phyloP scores from a whole-genome alignment of 176 grass and related monocot species.

The Eleusine coracana region DNA sequence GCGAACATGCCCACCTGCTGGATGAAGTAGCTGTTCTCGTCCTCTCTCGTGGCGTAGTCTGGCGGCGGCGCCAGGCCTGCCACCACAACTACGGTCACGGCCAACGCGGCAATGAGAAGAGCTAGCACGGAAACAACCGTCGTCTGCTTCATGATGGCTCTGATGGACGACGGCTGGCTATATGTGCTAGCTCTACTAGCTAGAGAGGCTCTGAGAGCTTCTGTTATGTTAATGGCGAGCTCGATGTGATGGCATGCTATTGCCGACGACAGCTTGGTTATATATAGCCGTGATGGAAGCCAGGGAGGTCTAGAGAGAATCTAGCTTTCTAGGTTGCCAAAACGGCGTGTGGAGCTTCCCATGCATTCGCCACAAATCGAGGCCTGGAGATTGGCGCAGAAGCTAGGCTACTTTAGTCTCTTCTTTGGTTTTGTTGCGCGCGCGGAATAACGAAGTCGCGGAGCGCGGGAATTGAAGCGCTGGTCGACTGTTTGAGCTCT shows the following conservation, averaged over 20 bases:
- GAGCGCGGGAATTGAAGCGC: background rate
- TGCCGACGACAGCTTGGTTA: background rate
- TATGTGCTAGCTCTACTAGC: background rate
- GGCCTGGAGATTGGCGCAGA: background rate
- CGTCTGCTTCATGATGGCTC: constrained; percentile 25
- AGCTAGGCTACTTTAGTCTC: background rate
- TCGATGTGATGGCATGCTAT: background rate
- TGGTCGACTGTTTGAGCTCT: background rate
- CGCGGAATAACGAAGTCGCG: background rate
- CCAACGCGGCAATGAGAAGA: background rate
- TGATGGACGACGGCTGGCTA: background rate
- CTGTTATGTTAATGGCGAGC: background rate
- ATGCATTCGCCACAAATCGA: background rate
- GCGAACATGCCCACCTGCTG: constrained; percentile 39
- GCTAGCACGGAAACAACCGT: background rate
- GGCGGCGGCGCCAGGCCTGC: background rate
- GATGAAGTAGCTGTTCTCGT: constrained; percentile 13
- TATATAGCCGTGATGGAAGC: constrained; percentile 17
- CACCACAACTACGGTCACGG: background rate
- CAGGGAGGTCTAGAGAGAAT: background rate
- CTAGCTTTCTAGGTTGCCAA: background rate
- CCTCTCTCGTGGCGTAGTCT: constrained; percentile 34
- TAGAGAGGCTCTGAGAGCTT: background rate
- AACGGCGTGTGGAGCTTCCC: background rate
- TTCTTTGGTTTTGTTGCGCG: background rate